Percentiles rank a stretch among this genome's conserved stretches.
Conservation (phyloP, 176 grass and related monocot genomes). For the Echinochloa phyllopogon region DNA sequence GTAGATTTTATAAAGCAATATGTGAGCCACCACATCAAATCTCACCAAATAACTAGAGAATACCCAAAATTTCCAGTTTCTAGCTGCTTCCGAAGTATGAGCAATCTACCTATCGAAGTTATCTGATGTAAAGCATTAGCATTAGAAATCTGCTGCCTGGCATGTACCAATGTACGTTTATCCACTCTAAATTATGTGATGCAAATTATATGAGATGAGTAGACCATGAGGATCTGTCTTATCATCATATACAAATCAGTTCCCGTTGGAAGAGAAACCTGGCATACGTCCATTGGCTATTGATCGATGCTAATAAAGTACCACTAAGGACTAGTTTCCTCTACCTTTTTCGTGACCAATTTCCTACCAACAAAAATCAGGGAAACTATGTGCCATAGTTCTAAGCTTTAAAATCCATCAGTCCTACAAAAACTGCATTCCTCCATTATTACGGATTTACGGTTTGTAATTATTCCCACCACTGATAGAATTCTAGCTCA, state of each 20-base stretch:
- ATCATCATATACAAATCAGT: background rate
- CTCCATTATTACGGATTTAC: background rate
- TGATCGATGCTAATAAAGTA: background rate
- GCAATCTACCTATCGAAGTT: background rate
- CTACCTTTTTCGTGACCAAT: background rate
- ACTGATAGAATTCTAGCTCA: background rate
- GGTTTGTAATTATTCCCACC: background rate
- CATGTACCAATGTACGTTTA: background rate
- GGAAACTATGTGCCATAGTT: background rate
- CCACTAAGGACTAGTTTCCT: background rate
- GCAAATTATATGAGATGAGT: background rate
- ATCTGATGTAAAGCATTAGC: background rate
- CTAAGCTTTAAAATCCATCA: background rate
- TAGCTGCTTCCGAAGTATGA: background rate
- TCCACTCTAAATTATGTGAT: background rate
- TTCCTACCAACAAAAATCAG: background rate
- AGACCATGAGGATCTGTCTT: background rate
- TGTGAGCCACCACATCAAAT: conserved; percentile 13
- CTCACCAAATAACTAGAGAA: conserved; percentile 32
- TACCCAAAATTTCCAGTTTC: background rate
- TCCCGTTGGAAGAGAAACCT: background rate
- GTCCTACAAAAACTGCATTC: background rate
- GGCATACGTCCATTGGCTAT: background rate
- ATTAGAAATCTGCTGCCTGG: conserved; percentile 12
- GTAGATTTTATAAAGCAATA: conserved; percentile 30